These are phyloP conservation scores for Candida piceae DNA, from an alignment of 805 yeast species.

Conservation along the genomic window DNA sequence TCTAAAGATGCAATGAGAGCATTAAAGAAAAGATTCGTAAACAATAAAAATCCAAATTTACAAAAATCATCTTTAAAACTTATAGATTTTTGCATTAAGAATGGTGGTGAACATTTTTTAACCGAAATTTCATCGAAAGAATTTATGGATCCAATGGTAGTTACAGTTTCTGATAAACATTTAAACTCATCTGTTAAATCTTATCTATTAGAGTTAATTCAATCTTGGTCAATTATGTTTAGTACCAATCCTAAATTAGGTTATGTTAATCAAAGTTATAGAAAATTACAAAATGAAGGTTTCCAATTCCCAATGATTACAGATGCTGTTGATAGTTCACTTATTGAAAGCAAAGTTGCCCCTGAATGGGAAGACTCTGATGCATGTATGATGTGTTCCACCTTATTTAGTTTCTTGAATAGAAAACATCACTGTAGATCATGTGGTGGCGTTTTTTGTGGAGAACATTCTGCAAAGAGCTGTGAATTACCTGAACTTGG, in stretches of 20 bases:
- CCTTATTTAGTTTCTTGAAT: conserved; percentile 70
- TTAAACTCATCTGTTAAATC: conserved; percentile 50
- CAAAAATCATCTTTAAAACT: conserved; percentile 72
- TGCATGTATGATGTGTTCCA: conserved; percentile 91
- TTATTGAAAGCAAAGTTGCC: conserved; percentile 86
- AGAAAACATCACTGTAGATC: conserved; percentile 96
- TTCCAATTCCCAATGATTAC: conserved; percentile 57
- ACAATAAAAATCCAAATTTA: conserved; percentile 66
- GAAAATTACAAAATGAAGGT: conserved; percentile 55
- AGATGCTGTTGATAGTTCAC: conserved; percentile 35
- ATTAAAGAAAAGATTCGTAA: conserved; percentile 67
- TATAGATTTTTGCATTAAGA: conserved; percentile 83
- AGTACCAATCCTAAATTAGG: conserved; percentile 58
- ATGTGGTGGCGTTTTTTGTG: conserved; percentile 93
- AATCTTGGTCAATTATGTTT: conserved; percentile 75
- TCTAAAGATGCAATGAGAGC: conserved; percentile 81
- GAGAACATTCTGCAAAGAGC: conserved; percentile 71
- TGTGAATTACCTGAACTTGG: conserved; percentile 79
- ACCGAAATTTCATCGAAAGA: conserved; percentile 77
- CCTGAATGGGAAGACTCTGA: conserved; percentile 98
- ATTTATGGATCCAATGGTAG: conserved; percentile 75
- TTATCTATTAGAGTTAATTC: conserved; percentile 58
- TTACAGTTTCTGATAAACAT: conserved; percentile 29
- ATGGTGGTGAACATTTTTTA: conserved; percentile 85
- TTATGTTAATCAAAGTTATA: conserved; percentile 60